Conservation (phyloP, 768 basidiomycete genomes). For the Auriscalpium vulgare region DNA sequence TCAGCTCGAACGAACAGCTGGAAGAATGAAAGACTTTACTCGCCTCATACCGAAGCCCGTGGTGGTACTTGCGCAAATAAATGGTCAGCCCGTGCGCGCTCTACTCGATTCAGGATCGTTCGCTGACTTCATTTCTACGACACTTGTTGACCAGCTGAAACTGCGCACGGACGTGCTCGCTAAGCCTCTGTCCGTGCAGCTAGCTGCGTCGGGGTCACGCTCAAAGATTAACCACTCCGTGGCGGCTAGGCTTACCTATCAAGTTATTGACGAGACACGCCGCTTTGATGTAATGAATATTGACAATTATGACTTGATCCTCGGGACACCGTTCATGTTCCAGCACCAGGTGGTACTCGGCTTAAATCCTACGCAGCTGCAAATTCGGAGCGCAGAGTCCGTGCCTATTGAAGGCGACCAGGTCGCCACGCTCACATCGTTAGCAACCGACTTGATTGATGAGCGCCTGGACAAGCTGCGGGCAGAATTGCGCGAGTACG, state of each 20-base stretch:
- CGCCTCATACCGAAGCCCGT: slow-evolving; percentile 6
- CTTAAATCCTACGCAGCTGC: neutral
- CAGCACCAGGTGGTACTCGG: slow-evolving; percentile 12
- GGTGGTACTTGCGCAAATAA: slow-evolving; percentile 8
- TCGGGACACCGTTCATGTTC: slow-evolving; percentile 26
- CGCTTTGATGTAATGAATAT: slow-evolving; percentile 23
- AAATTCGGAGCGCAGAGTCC: neutral
- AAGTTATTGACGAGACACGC: slow-evolving; percentile 22
- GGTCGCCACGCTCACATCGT: neutral
- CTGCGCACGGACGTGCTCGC: slow-evolving; percentile 18
- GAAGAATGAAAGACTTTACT: slow-evolving; percentile 1
- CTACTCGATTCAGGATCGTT: slow-evolving; percentile 22
- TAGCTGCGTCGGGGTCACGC: slow-evolving; percentile 34
- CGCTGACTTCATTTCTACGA: slow-evolving; percentile 25
- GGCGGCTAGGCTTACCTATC: slow-evolving; percentile 24
- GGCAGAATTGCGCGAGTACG: slow-evolving; percentile 13
- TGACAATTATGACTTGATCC: slow-evolving; percentile 21
- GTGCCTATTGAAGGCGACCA: neutral
- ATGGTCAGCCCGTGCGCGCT: slow-evolving; percentile 13
- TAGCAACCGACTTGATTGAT: neutral
- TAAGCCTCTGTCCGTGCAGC: slow-evolving; percentile 27
- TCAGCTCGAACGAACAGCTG: neutral
- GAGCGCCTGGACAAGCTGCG: neutral
- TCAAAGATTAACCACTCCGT: slow-evolving; percentile 27
- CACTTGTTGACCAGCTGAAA: slow-evolving; percentile 21